Percentiles rank a stretch among this genome's conserved stretches.
phyloP scores from a whole-genome alignment of 345 rosid genomes.

The Jatropha curcas region DNA sequence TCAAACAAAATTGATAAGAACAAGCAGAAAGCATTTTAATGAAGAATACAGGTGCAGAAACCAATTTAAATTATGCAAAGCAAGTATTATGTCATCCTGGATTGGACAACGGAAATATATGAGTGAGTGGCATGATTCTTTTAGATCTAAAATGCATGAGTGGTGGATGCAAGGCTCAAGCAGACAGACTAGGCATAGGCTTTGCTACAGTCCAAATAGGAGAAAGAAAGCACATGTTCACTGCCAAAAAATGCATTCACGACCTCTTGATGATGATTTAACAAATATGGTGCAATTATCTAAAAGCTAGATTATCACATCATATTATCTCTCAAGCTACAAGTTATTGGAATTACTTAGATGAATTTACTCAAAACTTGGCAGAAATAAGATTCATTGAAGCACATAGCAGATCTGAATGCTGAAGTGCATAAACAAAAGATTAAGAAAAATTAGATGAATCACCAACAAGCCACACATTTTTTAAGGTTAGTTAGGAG shows the following conservation, averaged over 20 bases:
- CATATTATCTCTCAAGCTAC: not conserved
- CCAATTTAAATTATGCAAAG: not conserved
- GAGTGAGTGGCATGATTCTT: not conserved
- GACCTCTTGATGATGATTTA: not conserved
- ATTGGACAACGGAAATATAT: not conserved
- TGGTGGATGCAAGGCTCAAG: not conserved
- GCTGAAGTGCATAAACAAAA: not conserved
- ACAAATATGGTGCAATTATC: too few species aligned
- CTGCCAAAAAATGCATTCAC: not conserved
- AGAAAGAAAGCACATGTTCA: not conserved
- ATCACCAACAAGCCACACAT: not conserved
- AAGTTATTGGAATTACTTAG: not conserved
- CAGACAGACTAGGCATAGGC: not conserved
- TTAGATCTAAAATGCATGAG: not conserved
- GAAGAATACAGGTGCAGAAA: not conserved
- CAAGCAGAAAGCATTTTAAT: not conserved
- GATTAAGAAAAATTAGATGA: not conserved
- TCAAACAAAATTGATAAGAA: not conserved
- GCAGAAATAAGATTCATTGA: not conserved
- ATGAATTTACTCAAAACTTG: not conserved
- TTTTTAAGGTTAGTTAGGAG: not conserved
- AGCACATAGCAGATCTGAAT: not conserved
- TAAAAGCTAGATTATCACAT: not conserved
- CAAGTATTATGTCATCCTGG: not conserved
- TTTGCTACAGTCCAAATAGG: not conserved